Percentiles rank a stretch among this genome's conserved stretches.
Conservation (phyloP, 768 basidiomycete genomes). For the Tricholoma hemisulphureum region DNA sequence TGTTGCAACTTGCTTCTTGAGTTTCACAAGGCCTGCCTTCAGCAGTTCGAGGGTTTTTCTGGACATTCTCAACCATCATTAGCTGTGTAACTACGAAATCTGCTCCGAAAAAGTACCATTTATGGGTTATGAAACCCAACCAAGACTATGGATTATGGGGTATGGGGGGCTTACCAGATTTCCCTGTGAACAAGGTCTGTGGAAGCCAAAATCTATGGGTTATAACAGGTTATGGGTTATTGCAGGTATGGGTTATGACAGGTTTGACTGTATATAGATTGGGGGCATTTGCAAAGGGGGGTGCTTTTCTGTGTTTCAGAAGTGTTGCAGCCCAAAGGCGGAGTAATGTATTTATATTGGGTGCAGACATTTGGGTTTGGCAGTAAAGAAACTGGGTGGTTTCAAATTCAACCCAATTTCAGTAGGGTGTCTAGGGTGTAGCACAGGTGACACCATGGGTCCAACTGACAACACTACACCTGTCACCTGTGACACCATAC, state of each 20-base stretch:
- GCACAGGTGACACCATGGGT: too few species aligned
- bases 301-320: too few species aligned
- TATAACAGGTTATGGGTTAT: slow-evolving; percentile 11
- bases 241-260: slow-evolving; percentile 9
- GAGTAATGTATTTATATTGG: too few species aligned
- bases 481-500: too few species aligned
- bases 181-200: slow-evolving; percentile 9
- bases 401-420: too few species aligned
- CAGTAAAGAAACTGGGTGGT: too few species aligned
- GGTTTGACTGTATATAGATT: slow-evolving; percentile 10
- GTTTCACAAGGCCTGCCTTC: slow-evolving; percentile 6
- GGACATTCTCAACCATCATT: background rate
- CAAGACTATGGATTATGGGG: slow-evolving; percentile 9
- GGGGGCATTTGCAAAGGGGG: too few species aligned
- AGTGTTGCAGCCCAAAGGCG: too few species aligned
- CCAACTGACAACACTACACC: too few species aligned
- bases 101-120: background rate
- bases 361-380: too few species aligned
- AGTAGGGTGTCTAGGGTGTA: too few species aligned
- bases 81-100: background rate
- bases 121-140: slow-evolving; percentile 13
- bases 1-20: slow-evolving; percentile 3
- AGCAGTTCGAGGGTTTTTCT: slow-evolving; percentile 9
- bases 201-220: slow-evolving; percentile 9
- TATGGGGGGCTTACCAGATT: slow-evolving; percentile 7